Conservation (phyloP, 163 green algal species). For the Prototheca wickerhamii region DNA sequence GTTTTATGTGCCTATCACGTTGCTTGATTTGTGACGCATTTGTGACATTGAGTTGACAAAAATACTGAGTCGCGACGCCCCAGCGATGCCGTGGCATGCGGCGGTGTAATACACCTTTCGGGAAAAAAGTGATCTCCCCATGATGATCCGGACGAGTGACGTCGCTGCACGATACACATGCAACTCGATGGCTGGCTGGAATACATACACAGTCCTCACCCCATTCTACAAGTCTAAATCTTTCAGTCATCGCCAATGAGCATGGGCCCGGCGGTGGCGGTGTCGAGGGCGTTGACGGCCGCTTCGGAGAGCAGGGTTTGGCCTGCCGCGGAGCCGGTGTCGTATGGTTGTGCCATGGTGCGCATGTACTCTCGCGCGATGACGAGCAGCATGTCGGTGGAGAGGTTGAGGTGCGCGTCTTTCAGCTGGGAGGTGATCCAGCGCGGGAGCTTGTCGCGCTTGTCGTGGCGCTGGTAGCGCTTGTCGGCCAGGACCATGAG, state of each 20-base stretch:
- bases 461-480: slow-evolving; percentile 95
- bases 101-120: too few relatives aligned
- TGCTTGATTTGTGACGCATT: too few relatives aligned
- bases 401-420: slow-evolving; percentile 93
- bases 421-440: slow-evolving; percentile 92
- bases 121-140: too few relatives aligned
- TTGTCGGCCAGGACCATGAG: slow-evolving; percentile 83
- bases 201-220: too few relatives aligned
- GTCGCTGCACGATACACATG: too few relatives aligned
- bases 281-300: slow-evolving; percentile 52
- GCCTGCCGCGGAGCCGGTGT: slow-evolving; percentile 43
- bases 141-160: too few relatives aligned
- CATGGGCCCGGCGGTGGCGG: not conserved
- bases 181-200: too few relatives aligned
- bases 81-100: too few relatives aligned
- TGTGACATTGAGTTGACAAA: too few relatives aligned
- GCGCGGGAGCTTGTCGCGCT: slow-evolving; percentile 88
- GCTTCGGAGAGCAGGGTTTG: slow-evolving; percentile 64
- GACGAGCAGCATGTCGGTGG: slow-evolving; percentile 90
- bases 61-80: too few relatives aligned
- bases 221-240: too few relatives aligned
- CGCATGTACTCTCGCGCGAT: slow-evolving; percentile 88
- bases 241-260: not conserved
- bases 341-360: slow-evolving; percentile 76
- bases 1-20: too few relatives aligned